These are phyloP conservation scores for Arabidopsis hybrid DNA, from an alignment of 441 rosid species.

Conservation along the genomic window DNA sequence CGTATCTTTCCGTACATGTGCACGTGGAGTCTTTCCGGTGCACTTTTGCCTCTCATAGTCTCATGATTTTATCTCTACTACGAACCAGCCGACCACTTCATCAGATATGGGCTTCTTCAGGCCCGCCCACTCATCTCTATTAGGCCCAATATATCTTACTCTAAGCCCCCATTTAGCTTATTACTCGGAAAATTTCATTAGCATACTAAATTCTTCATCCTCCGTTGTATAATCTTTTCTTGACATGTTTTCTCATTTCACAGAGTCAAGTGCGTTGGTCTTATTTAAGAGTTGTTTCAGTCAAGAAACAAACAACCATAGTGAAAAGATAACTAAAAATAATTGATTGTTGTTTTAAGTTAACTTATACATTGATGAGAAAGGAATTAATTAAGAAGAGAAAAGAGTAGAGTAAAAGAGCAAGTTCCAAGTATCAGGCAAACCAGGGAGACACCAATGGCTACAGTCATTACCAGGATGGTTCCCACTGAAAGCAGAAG, in stretches of 20 bases:
- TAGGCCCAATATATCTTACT: constrained; percentile 8
- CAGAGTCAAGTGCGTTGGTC: not conserved
- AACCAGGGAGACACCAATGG: constrained; percentile 84
- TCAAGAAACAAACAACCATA: constrained; percentile 30
- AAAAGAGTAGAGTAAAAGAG: constrained; percentile 62
- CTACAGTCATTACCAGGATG: constrained; percentile 63
- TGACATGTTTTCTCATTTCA: not conserved
- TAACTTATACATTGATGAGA: constrained; percentile 25
- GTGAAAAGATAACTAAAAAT: constrained; percentile 18
- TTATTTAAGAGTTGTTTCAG: constrained; percentile 7
- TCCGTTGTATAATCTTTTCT: not conserved
- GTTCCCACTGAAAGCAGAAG: constrained; percentile 57
- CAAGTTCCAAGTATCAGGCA: constrained; percentile 80
- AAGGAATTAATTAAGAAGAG: constrained; percentile 15
- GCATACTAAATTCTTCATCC: not conserved
- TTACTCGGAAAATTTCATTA: not conserved
- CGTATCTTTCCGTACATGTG: constrained; percentile 12
- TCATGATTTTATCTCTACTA: not conserved
- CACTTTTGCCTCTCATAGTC: not conserved
- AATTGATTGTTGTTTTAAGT: constrained; percentile 9
- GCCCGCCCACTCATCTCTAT: constrained; percentile 23
- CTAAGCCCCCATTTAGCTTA: not conserved
- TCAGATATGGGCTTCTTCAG: not conserved
- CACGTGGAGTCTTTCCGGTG: constrained; percentile 34
- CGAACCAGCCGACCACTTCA: not conserved